Conservation (phyloP, 1,139 yeast genomes). For the Petasospora rhodanensis region DNA sequence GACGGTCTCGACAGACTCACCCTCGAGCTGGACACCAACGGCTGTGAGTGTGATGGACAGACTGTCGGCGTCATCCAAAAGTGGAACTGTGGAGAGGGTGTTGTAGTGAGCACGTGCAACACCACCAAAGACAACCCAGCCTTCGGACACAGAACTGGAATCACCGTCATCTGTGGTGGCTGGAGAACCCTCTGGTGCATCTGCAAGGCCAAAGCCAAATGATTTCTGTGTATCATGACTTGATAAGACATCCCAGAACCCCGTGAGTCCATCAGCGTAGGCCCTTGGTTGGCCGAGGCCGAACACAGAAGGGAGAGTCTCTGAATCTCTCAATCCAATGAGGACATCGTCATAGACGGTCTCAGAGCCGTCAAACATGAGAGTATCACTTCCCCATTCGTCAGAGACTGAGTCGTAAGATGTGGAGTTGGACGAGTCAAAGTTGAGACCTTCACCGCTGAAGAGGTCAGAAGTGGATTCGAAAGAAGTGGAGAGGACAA, state of each 20-base stretch:
- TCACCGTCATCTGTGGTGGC: slow-evolving; percentile 6
- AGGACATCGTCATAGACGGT: slow-evolving; percentile 4
- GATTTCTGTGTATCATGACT: not conserved
- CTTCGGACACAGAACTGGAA: slow-evolving; percentile 3
- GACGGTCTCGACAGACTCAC: slow-evolving; percentile 4
- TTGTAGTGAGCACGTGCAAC: slow-evolving; percentile 9
- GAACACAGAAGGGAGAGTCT: slow-evolving; percentile 3
- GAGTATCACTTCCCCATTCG: slow-evolving; percentile 12
- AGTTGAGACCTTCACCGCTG: no score
- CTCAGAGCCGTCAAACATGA: slow-evolving; percentile 8
- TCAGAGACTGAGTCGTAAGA: slow-evolving; percentile 2
- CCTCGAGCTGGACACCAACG: slow-evolving; percentile 4
- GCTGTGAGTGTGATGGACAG: slow-evolving; percentile 11
- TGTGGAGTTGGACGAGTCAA: slow-evolving; percentile 3
- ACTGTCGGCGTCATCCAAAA: slow-evolving; percentile 3
- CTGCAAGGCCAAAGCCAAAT: slow-evolving; percentile 9
- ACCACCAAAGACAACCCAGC: slow-evolving; percentile 11
- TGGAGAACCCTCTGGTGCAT: slow-evolving; percentile 10
- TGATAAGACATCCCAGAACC: slow-evolving; percentile 8
- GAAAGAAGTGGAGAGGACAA: slow-evolving; percentile 7
- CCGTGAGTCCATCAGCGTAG: slow-evolving; percentile 1
- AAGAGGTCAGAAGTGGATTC: slow-evolving; percentile 2
- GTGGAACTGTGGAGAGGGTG: slow-evolving; percentile 9
- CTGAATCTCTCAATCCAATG: slow-evolving; percentile 7
- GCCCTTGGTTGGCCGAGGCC: slow-evolving; percentile 9